phyloP scores from a whole-genome alignment of 2,329 filamentous ascomycete genomes.

The Mycocentrospora acerina region DNA sequence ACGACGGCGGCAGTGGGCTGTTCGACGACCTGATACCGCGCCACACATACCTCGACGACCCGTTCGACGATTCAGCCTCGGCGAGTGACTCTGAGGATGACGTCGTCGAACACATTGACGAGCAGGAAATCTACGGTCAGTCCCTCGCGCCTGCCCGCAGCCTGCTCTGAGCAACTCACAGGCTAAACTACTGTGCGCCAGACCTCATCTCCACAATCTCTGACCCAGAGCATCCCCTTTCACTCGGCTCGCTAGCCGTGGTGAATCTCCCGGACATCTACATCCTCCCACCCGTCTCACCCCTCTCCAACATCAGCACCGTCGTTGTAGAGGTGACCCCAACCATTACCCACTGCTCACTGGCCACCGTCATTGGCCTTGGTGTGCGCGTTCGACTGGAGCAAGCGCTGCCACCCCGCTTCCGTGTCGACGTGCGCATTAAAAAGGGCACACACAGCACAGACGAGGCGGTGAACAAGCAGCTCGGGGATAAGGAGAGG shows the following conservation, averaged over 20 bases:
- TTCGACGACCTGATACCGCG: conserved; percentile 57
- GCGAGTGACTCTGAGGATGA: conserved; percentile 56
- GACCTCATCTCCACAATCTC: conserved; percentile 94
- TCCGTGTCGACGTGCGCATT: conserved; percentile 87
- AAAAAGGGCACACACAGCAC: conserved; percentile 96
- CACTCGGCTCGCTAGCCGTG: conserved; percentile 87
- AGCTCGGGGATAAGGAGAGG: conserved; percentile 92
- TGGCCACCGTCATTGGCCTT: conserved; percentile 93
- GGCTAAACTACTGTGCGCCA: conserved; percentile 43
- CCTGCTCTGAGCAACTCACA: conserved; percentile 1
- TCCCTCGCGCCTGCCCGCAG: conserved; percentile 8
- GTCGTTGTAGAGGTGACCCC: conserved; percentile 91
- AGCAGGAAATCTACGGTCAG: conserved; percentile 91
- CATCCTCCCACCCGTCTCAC: conserved; percentile 68
- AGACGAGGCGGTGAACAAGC: conserved; percentile 94
- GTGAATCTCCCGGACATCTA: conserved; percentile 94
- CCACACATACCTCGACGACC: conserved; percentile 53
- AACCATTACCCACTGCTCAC: conserved; percentile 93
- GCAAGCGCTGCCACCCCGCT: conserved; percentile 86
- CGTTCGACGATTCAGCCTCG: conserved; percentile 45
- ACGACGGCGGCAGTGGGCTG: conserved; percentile 54
- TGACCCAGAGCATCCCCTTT: conserved; percentile 94
- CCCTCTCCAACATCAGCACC: conserved; percentile 64
- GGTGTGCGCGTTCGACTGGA: conserved; percentile 90
- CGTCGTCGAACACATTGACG: conserved; percentile 82